Base-by-base conservation (phyloP, 805 yeast genomes). In the Wickerhamiella brachini region DNA sequence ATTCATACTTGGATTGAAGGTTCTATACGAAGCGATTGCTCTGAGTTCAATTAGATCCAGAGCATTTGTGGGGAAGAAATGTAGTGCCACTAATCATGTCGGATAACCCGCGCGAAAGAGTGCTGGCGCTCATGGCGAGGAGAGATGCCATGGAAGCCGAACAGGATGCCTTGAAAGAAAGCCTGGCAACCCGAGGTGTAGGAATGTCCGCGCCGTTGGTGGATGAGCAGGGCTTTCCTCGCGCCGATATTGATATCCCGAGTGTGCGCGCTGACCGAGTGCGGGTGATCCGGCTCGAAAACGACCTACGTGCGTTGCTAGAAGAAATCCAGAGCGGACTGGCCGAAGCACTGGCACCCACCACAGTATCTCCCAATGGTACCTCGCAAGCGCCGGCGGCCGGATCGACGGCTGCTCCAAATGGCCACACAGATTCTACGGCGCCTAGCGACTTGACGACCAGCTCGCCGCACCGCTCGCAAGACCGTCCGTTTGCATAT, bases 231-330 rank as follows among this genome's bases (percentile, higher is more conserved):
- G 96, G 97, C 20, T 90, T 77, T 59, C 98, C 98, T 0, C 69
- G 97, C 44, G 65, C 71, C 17, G 97, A 90, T 61, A 73, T 90
- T 24, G 95, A 90, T 59, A 83, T 90, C 4, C 78, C 87, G 2
- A 75, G 75, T 49, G 58, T 87, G 12, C 69, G 95, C 49, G 63
- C 75, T 9, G 62, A 80, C 0, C 68, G 96, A 53, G 75, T 79
- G 9, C 76, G 75, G 59, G 78, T 89, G 31, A 78, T 83, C 37
- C 70, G 83, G 49, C 68, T 83, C 41, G 71, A 81, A 52, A 89
- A 87, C 60, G 97, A 90, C 65, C 71, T 80, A 55, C 71, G 70
- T 47, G 63, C 59, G 15, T 66, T 85, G 7, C 62, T 80, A 57
- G 62, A 66, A 5, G 63, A 69, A 21, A 63, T 86, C 7, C 78